Base-by-base conservation (phyloP, 2,329 filamentous ascomycete species). In the Neofusicoccum laricinum region DNA sequence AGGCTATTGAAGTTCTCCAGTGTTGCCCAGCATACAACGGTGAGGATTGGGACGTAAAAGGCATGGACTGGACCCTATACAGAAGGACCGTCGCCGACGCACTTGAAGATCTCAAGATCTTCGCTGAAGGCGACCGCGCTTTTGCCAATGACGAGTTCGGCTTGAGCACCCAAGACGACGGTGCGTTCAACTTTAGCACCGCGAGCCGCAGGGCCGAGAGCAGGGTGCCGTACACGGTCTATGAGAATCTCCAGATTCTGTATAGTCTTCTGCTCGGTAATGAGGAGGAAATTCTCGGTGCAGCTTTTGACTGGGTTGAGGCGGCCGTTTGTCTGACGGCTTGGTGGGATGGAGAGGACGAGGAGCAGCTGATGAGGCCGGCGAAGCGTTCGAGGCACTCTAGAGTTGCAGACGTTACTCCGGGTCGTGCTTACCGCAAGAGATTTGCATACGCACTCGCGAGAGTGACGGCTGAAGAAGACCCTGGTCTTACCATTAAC, bases 281-380 rank as follows among this genome's bases (percentile, higher is more conserved):
- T 67, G 83, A 87, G 10, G 85, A 89, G 40, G 88, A 92, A 19
- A 91, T 97, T 61, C 81, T 96, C 66, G 85, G 88, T 51, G 86
- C 88, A 49, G 87, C 93, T 0, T 88, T 94, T 71, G 93, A 97
- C 76, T 98, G 94, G 94, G 88, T 94, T 59, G 94, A 98, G 79
- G 93, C 92, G 0, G 90, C 89, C 0, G 79, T 97, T 66, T 91
- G 89, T 1, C 80, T 98, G 57, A 88, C 93, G 36, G 88, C 90
- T 5, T 98, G 94, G 94, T 97, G 93, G 93, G 90, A 96, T 72
- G 92, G 95, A 66, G 86, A 88, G 66, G 84, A 88, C 10, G 80
- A 82, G 14, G 78, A 80, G 1, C 46, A 61, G n/a, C 68, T 77
- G 32, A 68, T 75, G 1, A 72, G 76, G 41, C 78, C 78, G 12